Conservation (phyloP, 164 flowering plant genomes). For the Platanus orientalis region DNA sequence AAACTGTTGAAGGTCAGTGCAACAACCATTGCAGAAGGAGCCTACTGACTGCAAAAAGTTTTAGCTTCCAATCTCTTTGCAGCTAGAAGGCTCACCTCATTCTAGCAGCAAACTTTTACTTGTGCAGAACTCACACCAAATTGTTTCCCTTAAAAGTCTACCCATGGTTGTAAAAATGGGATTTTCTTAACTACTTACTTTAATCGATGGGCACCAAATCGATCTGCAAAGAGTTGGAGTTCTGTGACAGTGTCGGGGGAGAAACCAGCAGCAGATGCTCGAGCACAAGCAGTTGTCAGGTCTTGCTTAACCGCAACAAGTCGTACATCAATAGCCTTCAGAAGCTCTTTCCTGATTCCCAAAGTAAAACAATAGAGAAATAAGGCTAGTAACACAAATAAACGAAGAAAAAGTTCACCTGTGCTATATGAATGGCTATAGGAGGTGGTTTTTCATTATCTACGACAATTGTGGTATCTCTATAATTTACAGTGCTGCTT, state of each 20-base stretch:
- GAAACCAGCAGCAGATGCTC: conserved; percentile 78
- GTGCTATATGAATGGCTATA: too few relatives aligned
- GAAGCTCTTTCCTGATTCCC: conserved; percentile 66
- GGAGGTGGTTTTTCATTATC: too few relatives aligned
- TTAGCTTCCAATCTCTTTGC: neutral
- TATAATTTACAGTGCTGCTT: neutral
- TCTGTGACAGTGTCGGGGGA: conserved; percentile 52
- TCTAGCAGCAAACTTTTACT: neutral
- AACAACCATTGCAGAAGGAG: neutral
- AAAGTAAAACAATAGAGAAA: neutral
- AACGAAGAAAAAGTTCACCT: neutral
- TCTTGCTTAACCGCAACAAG: conserved; percentile 70
- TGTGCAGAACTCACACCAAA: neutral
- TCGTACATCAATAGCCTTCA: conserved; percentile 78
- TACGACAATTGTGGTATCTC: too few relatives aligned
- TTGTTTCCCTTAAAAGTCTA: neutral
- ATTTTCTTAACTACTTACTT: conserved; percentile 42
- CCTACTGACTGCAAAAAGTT: neutral
- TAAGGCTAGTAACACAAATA: neutral
- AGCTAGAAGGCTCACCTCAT: conserved; percentile 4
- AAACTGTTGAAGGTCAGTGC: neutral
- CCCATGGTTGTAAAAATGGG: neutral
- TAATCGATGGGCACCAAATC: conserved; percentile 69
- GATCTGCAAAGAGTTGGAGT: conserved; percentile 66
- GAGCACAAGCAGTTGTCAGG: conserved; percentile 53